Evolutionary conservation across 2,329 filamentous ascomycete species (phyloP).

Genomic region (Fusarium denticulatum): DNA sequence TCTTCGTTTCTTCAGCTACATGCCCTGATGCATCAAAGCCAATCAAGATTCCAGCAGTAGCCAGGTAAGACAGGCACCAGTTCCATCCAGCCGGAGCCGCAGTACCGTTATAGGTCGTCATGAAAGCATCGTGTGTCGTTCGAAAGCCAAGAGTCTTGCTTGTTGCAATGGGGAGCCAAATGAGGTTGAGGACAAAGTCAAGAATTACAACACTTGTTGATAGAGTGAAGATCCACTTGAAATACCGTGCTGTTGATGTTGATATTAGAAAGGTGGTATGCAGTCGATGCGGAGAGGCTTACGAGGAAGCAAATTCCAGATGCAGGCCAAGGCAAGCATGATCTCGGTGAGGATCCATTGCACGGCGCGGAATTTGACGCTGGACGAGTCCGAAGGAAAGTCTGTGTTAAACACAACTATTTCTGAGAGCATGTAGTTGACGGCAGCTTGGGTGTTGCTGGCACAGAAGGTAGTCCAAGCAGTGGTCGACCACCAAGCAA

Average conservation of each 20-base stretch:
- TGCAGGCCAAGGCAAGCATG: background rate
- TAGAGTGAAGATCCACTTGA: background rate
- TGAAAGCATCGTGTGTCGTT: background rate
- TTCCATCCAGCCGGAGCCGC: background rate
- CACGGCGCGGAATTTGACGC: background rate
- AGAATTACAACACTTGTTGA: background rate
- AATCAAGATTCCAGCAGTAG: background rate
- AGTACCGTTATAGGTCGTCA: background rate
- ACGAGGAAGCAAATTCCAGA: background rate
- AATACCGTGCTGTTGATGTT: background rate
- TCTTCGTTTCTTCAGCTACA: background rate
- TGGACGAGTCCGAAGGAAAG: background rate
- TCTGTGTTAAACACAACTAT: background rate
- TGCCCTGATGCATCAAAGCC: background rate
- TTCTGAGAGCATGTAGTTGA: slow-evolving; percentile 1
- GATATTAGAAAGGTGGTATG: too few species aligned
- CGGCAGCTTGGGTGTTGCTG: background rate
- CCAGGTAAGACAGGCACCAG: background rate
- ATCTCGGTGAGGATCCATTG: background rate
- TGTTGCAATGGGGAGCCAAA: background rate
- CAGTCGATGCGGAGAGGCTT: background rate
- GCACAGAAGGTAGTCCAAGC: background rate
- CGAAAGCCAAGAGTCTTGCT: background rate
- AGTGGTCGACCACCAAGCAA: background rate
- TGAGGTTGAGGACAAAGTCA: background rate